Conservation (phyloP, 441 rosid genomes). For the Sinapis alba region DNA sequence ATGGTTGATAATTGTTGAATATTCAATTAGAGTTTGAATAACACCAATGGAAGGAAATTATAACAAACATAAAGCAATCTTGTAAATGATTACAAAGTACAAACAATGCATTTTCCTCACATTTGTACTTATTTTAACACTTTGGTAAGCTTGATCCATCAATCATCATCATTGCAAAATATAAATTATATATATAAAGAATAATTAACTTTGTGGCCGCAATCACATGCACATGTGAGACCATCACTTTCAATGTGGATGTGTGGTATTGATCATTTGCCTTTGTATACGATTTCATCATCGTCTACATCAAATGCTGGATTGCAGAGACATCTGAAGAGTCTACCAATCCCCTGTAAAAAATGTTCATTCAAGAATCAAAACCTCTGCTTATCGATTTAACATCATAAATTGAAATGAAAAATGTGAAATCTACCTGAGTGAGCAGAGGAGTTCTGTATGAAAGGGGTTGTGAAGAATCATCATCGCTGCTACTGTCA, state of each 20-base stretch:
- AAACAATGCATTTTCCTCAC: background rate
- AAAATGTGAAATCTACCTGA: constrained; percentile 50
- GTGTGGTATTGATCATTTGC: constrained; percentile 53
- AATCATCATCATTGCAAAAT: constrained; percentile 37
- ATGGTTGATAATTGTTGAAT: background rate
- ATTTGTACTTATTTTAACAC: constrained; percentile 17
- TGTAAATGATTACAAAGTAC: constrained; percentile 37
- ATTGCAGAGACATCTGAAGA: constrained; percentile 94
- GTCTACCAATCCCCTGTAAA: constrained; percentile 85
- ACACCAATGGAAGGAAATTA: background rate
- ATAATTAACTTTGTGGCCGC: constrained; percentile 22
- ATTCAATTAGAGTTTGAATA: background rate
- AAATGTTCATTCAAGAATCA: background rate
- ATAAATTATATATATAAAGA: constrained; percentile 31
- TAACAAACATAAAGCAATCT: constrained; percentile 8
- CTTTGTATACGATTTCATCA: constrained; percentile 84
- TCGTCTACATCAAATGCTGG: constrained; percentile 95
- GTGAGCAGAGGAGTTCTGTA: constrained; percentile 85
- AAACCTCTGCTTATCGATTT: background rate
- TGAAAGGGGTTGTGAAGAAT: constrained; percentile 61
- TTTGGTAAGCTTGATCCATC: constrained; percentile 32
- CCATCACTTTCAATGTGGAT: constrained; percentile 20
- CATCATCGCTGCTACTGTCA: constrained; percentile 79
- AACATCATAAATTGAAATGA: background rate
- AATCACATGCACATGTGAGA: constrained; percentile 30